Conservation (phyloP, 83 land plant species). For the Larix sibirica region DNA sequence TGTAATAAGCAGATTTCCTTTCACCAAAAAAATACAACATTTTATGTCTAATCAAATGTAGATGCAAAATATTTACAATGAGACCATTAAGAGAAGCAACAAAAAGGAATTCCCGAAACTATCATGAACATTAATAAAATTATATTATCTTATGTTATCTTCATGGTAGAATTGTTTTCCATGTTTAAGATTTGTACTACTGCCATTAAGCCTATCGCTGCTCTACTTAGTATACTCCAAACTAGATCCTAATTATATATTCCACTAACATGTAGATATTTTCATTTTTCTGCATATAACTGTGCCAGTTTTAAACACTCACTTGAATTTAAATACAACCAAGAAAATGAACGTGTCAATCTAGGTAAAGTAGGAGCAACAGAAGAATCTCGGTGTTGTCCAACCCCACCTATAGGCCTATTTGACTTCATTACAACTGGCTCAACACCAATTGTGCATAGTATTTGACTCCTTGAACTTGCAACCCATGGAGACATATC, state of each 20-base stretch:
- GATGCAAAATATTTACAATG: neutral
- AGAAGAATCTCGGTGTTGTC: slow-evolving; percentile 52
- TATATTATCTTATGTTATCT: too few relatives aligned
- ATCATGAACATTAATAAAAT: too few relatives aligned
- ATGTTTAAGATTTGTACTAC: neutral
- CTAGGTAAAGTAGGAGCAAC: slow-evolving; percentile 44
- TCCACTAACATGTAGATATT: neutral
- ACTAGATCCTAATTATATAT: neutral
- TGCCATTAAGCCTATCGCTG: neutral
- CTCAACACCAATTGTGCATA: slow-evolving; percentile 85
- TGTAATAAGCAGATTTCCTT: slow-evolving; percentile 61
- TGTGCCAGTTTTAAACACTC: slow-evolving; percentile 1
- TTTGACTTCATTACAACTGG: slow-evolving; percentile 58
- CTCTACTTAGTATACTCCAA: neutral
- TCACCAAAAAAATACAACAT: slow-evolving; percentile 9
- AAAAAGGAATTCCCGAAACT: neutral
- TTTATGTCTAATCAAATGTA: too few relatives aligned
- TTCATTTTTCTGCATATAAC: neutral
- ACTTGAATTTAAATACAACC: slow-evolving; percentile 82
- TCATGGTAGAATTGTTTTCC: neutral
- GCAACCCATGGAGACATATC: slow-evolving; percentile 92
- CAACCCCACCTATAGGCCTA: slow-evolving; percentile 30
- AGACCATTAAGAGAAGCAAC: neutral
- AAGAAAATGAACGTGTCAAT: slow-evolving; percentile 81
- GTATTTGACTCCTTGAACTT: slow-evolving; percentile 63